phyloP scores from a whole-genome alignment of 2,329 filamentous ascomycete genomes.

The Camillea tinctor region DNA sequence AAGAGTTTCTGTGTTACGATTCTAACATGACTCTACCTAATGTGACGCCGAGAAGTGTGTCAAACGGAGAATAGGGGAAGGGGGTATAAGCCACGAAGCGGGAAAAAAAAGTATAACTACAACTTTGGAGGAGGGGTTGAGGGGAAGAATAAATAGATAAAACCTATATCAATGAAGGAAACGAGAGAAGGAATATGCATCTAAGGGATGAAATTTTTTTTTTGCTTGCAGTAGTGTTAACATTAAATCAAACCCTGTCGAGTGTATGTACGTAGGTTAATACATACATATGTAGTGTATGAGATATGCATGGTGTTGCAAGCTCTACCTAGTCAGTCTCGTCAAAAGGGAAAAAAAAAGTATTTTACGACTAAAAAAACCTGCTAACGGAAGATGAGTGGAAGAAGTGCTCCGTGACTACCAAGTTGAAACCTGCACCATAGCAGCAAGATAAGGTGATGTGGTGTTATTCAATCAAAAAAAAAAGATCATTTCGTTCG shows the following conservation, averaged over 20 bases:
- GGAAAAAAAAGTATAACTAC: not conserved
- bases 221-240: not conserved
- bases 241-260: no score
- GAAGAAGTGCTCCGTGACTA: not conserved
- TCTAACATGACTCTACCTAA: not conserved
- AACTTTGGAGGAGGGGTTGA: no score
- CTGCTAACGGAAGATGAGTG: not conserved
- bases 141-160: no score
- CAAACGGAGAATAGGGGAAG: not conserved
- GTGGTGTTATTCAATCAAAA: not conserved
- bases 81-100: not conserved
- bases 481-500: not conserved
- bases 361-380: not conserved
- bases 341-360: no score
- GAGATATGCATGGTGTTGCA: no score
- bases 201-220: not conserved
- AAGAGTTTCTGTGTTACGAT: slow-evolving; percentile 2
- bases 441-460: not conserved
- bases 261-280: no score
- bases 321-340: not conserved
- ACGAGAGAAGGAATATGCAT: slow-evolving; percentile 1
- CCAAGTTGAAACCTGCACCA: not conserved
- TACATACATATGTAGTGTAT: no score
- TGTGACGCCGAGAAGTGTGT: not conserved
- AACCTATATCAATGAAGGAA: not conserved